Evolutionary conservation across 352 stramenopile species (phyloP), one percentile per base, ranked within the genome.

Genomic region (Thraustochytrium striatum): DNA sequence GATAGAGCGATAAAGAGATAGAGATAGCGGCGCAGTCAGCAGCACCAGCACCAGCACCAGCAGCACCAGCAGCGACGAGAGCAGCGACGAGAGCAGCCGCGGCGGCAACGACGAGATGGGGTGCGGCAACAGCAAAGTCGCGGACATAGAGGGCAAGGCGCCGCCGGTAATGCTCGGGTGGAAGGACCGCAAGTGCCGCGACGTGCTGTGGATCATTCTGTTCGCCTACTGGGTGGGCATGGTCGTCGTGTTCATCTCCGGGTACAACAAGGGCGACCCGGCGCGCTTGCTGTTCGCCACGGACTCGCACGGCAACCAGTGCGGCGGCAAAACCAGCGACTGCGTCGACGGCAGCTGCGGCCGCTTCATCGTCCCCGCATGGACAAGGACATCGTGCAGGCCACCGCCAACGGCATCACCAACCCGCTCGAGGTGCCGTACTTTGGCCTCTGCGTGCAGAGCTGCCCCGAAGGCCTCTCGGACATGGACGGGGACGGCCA

Each of bases 221-320:
- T 93, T 93, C 61, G 84, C 88, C n/a, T 92, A 91, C 79, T 92
- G 88, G 88, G 43, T 89, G 41, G 88, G 88, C 2, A 92, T 91
- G 87, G 30, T 88, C 32, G 80, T 84, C n/a, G 86, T 93, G 33
- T 86, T 86, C 0, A 70, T 83, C 32, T 38, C 91, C 25, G 88
- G 87, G 7, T 72, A 91, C 36, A 70, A 89, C 36, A 89, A 90
- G 47, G 89, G 89, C 19, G 79, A 92, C 32, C 85, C 89, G 3
- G 87, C 90, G 39, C 86, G 88, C 2, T 72, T 93, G 59, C 82
- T 92, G 3, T 93, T 89, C 61, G 89, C 87, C 36, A 84, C 84
- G 28, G 89, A 93, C 70, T 90, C 90, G 52, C 90, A 89, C 55
- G 89, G 89, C 61, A 90, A 85, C 28, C 89, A 88, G 7, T 93